These are phyloP conservation scores for Ormosia semicastrata DNA, from an alignment of 306 rosid species.

Conservation along the genomic window DNA sequence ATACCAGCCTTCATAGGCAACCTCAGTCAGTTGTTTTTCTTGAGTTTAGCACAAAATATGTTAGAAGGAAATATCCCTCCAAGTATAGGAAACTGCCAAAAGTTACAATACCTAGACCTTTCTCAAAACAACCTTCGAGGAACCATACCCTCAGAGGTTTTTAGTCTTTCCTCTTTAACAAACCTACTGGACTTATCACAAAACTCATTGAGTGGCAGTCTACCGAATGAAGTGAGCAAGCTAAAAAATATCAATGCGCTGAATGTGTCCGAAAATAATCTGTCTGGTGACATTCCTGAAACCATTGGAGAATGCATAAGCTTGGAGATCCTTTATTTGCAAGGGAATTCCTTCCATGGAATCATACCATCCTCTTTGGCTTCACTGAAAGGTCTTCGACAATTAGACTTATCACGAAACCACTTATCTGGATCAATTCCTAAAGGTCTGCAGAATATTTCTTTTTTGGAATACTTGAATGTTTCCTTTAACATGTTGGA, in stretches of 20 bases:
- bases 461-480: conserved; percentile 16
- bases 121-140: conserved; percentile 26
- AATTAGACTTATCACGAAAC: conserved; percentile 37
- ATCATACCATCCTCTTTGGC: conserved; percentile 29
- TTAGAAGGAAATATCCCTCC: conserved; percentile 40
- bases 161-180: conserved; percentile 4
- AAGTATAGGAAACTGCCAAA: conserved; percentile 18
- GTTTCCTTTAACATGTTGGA: conserved; percentile 41
- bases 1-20: conserved; percentile 31
- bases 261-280: conserved; percentile 30
- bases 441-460: not conserved
- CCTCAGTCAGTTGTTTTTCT: conserved; percentile 15
- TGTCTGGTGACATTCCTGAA: conserved; percentile 34
- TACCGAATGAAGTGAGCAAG: conserved; percentile 18
- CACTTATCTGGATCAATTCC: conserved; percentile 39
- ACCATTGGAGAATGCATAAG: conserved; percentile 26
- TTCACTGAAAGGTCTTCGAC: conserved; percentile 13
- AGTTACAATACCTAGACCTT: not conserved
- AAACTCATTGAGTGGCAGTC: conserved; percentile 22
- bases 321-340: conserved; percentile 26
- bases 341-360: conserved; percentile 28
- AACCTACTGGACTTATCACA: conserved; percentile 20
- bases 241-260: not conserved
- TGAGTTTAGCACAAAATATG: not conserved
- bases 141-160: conserved; percentile 28